phyloP scores from a whole-genome alignment of 163 green algal species.

The Scenedesmus sp. region DNA sequence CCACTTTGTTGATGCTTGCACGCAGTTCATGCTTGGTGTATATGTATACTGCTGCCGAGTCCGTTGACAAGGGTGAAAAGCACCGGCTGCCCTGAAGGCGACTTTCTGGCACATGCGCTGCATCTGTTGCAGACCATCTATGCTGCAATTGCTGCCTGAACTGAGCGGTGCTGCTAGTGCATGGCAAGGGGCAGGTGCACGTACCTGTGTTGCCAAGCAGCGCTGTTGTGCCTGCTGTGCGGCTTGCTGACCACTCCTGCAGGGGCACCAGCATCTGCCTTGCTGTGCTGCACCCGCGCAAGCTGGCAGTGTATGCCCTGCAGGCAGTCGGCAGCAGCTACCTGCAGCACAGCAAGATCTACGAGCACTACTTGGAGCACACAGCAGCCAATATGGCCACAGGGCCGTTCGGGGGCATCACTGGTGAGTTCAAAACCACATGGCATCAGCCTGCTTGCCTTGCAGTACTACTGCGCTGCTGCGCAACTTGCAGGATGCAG shows the following conservation, averaged over 20 bases:
- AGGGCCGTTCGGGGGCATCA: conserved; percentile 65
- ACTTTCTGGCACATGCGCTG: too few species aligned
- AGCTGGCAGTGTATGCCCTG: conserved; percentile 71
- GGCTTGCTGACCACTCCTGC: neutral
- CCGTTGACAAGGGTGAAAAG: too few species aligned
- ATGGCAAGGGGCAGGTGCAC: neutral
- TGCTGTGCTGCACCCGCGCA: conserved; percentile 76
- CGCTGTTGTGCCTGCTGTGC: neutral
- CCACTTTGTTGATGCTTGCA: neutral
- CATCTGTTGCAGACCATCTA: too few species aligned
- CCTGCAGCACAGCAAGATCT: conserved; percentile 66
- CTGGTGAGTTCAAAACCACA: conserved; percentile 8
- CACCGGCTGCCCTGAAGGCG: too few species aligned
- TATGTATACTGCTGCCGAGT: too few species aligned
- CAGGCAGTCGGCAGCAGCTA: conserved; percentile 53
- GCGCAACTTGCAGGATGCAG: neutral
- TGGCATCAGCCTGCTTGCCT: neutral
- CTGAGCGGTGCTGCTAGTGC: neutral
- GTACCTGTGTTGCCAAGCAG: neutral
- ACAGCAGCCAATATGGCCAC: conserved; percentile 75
- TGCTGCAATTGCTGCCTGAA: too few species aligned
- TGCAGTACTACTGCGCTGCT: neutral
- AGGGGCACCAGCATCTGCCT: conserved; percentile 64
- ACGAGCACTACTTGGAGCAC: conserved; percentile 78
- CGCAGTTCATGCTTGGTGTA: neutral